Conservation (phyloP, 2,329 filamentous ascomycete genomes). For the Fusarium algeriense region DNA sequence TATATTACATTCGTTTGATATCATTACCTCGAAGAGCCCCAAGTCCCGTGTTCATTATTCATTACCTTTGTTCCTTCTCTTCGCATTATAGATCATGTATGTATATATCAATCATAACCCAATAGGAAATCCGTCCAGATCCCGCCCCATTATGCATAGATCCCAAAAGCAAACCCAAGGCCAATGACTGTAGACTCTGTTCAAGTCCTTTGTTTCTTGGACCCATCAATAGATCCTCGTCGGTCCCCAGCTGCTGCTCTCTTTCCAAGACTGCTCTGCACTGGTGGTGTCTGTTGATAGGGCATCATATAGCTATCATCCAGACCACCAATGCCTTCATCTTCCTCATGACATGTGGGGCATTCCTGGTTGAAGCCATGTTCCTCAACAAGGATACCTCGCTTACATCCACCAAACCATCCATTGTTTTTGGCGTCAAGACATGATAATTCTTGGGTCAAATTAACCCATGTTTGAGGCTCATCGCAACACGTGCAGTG, state of each 20-base stretch:
- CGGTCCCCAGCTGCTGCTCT: slow-evolving; percentile 38
- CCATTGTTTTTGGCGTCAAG: slow-evolving; percentile 64
- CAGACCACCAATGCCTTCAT: slow-evolving; percentile 58
- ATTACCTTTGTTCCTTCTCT: background rate
- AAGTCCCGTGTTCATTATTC: background rate
- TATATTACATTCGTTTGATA: slow-evolving; percentile 4
- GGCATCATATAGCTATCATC: slow-evolving; percentile 47
- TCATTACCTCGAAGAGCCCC: slow-evolving; percentile 8
- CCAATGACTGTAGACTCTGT: background rate
- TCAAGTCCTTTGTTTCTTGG: slow-evolving; percentile 52
- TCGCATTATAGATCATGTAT: background rate
- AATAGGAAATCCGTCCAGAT: background rate
- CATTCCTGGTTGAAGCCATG: slow-evolving; percentile 64
- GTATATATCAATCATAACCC: too few relatives aligned
- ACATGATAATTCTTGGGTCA: slow-evolving; percentile 61
- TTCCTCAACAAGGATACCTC: slow-evolving; percentile 57
- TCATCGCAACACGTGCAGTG: slow-evolving; percentile 58
- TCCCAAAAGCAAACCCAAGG: slow-evolving; percentile 3
- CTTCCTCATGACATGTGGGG: slow-evolving; percentile 57
- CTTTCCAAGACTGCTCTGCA: slow-evolving; percentile 31
- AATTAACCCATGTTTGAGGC: slow-evolving; percentile 58
- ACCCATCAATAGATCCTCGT: slow-evolving; percentile 29
- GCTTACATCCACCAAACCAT: slow-evolving; percentile 58
- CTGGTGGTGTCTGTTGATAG: slow-evolving; percentile 7
- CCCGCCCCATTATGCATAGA: background rate